Evolutionary conservation across 2,329 filamentous ascomycete genomes (phyloP).

Genomic region (Trichoderma polysporum): DNA sequence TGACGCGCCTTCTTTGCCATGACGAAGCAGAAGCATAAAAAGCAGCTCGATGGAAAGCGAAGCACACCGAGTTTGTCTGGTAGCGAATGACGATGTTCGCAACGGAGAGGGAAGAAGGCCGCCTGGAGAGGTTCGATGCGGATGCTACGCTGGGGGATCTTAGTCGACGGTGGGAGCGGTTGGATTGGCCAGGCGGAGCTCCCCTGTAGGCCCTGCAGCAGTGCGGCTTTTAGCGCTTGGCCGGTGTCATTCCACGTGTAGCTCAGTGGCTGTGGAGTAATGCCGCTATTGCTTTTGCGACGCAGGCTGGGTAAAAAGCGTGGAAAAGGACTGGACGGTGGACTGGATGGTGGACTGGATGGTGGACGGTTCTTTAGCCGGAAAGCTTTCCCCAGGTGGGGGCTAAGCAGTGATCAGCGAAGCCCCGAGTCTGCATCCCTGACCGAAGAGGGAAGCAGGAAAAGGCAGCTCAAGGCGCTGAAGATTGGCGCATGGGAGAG

Average conservation of each 20-base stretch:
- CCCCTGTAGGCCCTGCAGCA: conserved; percentile 18
- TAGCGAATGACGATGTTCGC: conserved; percentile 11
- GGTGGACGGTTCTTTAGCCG: conserved; percentile 3
- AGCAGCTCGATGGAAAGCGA: neutral
- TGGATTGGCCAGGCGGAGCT: conserved; percentile 17
- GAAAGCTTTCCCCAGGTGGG: conserved; percentile 9
- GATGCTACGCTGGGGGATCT: conserved; percentile 16
- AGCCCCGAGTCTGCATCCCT: neutral
- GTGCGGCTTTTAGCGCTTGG: conserved; percentile 15
- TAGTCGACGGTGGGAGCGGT: conserved; percentile 4
- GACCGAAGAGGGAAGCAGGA: too few species aligned
- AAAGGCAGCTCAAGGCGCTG: neutral
- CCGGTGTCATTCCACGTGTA: conserved; percentile 8
- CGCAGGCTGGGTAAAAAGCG: neutral
- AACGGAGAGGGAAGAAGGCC: neutral
- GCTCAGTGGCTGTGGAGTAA: conserved; percentile 13
- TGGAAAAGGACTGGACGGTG: neutral
- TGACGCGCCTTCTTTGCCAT: conserved; percentile 70
- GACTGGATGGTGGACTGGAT: too few species aligned
- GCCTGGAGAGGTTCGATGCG: neutral
- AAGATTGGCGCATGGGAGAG: neutral
- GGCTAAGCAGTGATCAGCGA: conserved; percentile 5
- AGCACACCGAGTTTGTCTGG: conserved; percentile 11
- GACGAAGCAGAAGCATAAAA: conserved; percentile 23
- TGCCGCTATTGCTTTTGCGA: neutral